Percentiles rank a stretch among this genome's conserved stretches.
Evolutionary conservation across 1,139 yeast genomes (phyloP).

Genomic region (Sugiyamaella paludigena): DNA sequence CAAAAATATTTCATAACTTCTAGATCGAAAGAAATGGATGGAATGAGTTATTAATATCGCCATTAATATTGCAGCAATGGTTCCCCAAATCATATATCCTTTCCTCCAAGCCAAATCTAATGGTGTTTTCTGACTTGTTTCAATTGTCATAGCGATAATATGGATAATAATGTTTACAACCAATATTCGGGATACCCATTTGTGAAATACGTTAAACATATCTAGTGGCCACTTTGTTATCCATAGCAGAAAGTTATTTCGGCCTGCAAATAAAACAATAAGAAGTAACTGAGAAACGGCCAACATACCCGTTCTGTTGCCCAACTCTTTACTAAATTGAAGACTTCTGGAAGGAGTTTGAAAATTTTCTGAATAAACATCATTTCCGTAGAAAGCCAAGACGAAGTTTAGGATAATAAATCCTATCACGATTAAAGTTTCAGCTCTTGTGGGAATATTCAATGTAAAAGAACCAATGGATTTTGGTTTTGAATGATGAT

Average conservation of each 20-base stretch:
- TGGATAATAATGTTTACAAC: constrained; percentile 44
- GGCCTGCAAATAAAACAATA: constrained; percentile 56
- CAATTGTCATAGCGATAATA: constrained; percentile 21
- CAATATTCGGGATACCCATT: constrained; percentile 56
- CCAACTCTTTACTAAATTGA: constrained; percentile 46
- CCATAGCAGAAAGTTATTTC: constrained; percentile 57
- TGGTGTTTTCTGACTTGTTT: constrained; percentile 1
- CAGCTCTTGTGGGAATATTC: constrained; percentile 61
- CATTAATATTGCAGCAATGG: constrained; percentile 37
- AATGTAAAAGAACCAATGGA: constrained; percentile 31
- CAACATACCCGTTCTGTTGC: constrained; percentile 59
- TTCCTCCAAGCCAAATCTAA: constrained; percentile 9
- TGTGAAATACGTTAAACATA: constrained; percentile 56
- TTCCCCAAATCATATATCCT: constrained; percentile 47
- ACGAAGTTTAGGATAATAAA: constrained; percentile 45
- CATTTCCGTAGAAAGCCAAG: constrained; percentile 41
- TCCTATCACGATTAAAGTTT: constrained; percentile 47
- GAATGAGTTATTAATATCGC: constrained; percentile 47
- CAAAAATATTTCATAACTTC: constrained; percentile 63
- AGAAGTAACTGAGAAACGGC: constrained; percentile 51
- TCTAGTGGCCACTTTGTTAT: constrained; percentile 62
- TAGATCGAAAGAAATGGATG: constrained; percentile 49
- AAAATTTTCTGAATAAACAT: constrained; percentile 43
- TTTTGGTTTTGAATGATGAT: constrained; percentile 44
- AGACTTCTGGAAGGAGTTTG: constrained; percentile 23